Conservation (phyloP, 371 early-diverging fungal genomes). For the Mucor circinelloides region DNA sequence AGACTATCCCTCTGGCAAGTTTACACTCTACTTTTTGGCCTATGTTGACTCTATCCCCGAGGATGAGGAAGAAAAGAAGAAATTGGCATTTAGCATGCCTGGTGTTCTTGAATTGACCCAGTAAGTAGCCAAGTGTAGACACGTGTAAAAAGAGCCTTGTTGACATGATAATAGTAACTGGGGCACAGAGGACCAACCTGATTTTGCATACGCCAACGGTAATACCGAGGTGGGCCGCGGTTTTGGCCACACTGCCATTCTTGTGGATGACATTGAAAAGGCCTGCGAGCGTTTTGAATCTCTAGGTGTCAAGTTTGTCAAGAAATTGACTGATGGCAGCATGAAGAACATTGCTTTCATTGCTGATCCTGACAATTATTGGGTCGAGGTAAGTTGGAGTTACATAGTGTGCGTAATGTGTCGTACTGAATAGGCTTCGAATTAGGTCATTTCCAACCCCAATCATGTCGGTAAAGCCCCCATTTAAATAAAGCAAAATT, state of each 20-base stretch:
- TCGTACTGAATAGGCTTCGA: background rate
- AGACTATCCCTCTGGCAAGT: conserved; percentile 68
- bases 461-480: conserved; percentile 6
- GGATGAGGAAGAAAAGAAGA: conserved; percentile 54
- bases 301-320: conserved; percentile 75
- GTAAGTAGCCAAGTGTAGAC: conserved; percentile 43
- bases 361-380: conserved; percentile 89
- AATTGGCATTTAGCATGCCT: conserved; percentile 63
- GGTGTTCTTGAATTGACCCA: conserved; percentile 87
- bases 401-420: background rate
- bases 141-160: background rate
- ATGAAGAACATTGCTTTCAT: conserved; percentile 90
- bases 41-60: conserved; percentile 61
- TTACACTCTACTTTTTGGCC: conserved; percentile 76
- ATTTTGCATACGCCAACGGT: conserved; percentile 75
- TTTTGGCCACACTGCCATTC: conserved; percentile 83
- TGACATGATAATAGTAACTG: conserved; percentile 62
- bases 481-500: conserved; percentile 11
- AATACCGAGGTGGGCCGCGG: conserved; percentile 73
- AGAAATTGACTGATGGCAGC: conserved; percentile 74
- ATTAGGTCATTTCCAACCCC: conserved; percentile 18
- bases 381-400: conserved; percentile 60
- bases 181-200: conserved; percentile 79
- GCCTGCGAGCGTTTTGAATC: conserved; percentile 78
- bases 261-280: conserved; percentile 80